phyloP scores from a whole-genome alignment of 2,329 filamentous ascomycete genomes.

The Cladosporium colombiae region DNA sequence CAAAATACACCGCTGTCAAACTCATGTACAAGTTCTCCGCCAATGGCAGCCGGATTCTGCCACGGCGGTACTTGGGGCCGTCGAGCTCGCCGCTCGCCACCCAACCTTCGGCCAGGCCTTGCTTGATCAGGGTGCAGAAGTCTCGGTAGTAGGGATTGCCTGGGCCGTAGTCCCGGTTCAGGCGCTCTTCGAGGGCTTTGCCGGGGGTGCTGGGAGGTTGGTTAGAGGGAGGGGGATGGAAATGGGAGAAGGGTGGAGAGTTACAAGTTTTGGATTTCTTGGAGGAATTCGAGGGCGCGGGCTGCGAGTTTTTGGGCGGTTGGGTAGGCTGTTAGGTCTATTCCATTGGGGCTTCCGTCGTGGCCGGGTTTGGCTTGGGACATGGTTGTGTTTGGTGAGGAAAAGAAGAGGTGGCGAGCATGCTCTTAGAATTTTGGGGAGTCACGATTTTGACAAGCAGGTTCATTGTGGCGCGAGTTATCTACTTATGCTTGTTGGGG shows the following conservation, averaged over 20 bases:
- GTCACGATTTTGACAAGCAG: not conserved
- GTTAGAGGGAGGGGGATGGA: not conserved
- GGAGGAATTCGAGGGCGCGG: constrained; percentile 27
- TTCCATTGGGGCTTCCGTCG: constrained; percentile 28
- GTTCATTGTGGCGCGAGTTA: not conserved
- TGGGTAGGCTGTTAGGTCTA: constrained; percentile 29
- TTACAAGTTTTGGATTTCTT: constrained; percentile 30
- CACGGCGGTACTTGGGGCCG: constrained; percentile 49
- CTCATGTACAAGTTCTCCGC: constrained; percentile 53
- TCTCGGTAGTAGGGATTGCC: constrained; percentile 41
- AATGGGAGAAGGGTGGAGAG: not conserved
- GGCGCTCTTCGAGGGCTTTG: constrained; percentile 37
- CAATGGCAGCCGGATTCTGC: constrained; percentile 49
- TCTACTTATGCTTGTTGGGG: not conserved
- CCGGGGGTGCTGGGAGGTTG: constrained; percentile 38
- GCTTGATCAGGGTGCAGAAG: constrained; percentile 36
- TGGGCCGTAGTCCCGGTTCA: constrained; percentile 40
- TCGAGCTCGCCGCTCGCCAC: constrained; percentile 39
- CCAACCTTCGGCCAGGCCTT: constrained; percentile 42
- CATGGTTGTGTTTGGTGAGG: not conserved
- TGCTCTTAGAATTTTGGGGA: not conserved
- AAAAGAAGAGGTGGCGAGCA: not conserved
- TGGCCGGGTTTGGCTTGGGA: constrained; percentile 4
- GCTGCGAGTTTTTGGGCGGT: constrained; percentile 28
- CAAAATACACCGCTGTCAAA: constrained; percentile 61